Evolutionary conservation across 495 filamentous ascomycete genomes (phyloP), one percentile per base, ranked within the genome.

Genomic region (Extremus antarcticus): DNA sequence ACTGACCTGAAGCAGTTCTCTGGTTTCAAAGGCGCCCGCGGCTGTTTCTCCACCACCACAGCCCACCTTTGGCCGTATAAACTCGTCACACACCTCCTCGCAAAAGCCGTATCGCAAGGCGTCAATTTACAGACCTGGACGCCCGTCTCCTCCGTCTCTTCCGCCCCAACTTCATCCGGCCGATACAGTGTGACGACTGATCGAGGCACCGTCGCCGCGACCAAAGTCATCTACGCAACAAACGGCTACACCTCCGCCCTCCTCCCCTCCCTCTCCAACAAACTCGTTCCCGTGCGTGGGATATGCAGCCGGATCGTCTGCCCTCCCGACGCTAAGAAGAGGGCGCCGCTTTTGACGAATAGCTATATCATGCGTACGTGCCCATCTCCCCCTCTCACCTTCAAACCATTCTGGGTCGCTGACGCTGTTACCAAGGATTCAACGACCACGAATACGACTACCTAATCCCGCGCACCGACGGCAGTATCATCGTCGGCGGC

Each of bases 401-500:
- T n/a, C n/a, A n/a, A n/a, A n/a, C n/a, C n/a, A n/a, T n/a, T n/a
- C n/a, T n/a, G n/a, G n/a, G n/a, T n/a, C n/a, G n/a, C n/a, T n/a
- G n/a, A n/a, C n/a, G n/a, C n/a, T n/a, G n/a, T n/a, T n/a, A n/a
- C n/a, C n/a, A n/a, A n/a, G n/a, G n/a, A n/a, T 51, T 51, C 38
- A 22, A 13, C 29, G 23, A 43, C 29, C 8, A 8, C 10, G 50
- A 51, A 39, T 51, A 39, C 50, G 50, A 51, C 38, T 51, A 51
- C 50, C 29, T 51, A 3, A 51, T 51, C 29, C 50, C 23, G 4
- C 25, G 50, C n/a, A 22, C 50, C 11, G 50, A 51, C 29, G 50
- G 50, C 17, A 51, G 50, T 25, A 51, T 51, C 50, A 40, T 51
- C 50, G 50, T 51, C 19, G 50, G 50, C 25, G 50, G 50, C 29